phyloP scores from a whole-genome alignment of 2,329 filamentous ascomycete genomes.

The Exophiala sp. region DNA sequence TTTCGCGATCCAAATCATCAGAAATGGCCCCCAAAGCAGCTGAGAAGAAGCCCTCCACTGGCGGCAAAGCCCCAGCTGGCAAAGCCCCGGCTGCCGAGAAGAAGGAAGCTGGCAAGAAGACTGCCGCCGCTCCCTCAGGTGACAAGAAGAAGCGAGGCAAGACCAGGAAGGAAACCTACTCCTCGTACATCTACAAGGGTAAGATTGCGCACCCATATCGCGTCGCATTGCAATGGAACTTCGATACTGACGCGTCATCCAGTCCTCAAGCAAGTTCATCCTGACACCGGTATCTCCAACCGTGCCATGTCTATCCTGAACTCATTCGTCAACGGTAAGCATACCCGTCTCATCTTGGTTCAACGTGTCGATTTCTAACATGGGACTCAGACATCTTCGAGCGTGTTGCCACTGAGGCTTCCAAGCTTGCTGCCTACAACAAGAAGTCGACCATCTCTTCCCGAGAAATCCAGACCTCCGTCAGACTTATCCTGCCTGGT shows the following conservation, averaged over 20 bases:
- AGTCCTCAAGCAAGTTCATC: conserved; percentile 99
- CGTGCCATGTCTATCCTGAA: conserved; percentile 99
- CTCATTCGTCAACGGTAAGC: conserved; percentile 96
- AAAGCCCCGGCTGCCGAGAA: conserved; percentile 83
- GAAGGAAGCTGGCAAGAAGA: conserved; percentile 99
- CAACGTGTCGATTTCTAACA: conserved; percentile 10
- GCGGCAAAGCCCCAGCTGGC: conserved; percentile 79
- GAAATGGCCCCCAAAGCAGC: conserved; percentile 98
- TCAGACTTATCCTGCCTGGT: conserved; percentile 94
- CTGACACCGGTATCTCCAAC: conserved; percentile 99
- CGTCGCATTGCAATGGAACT: conserved; percentile 12
- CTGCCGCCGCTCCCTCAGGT: conserved; percentile 70
- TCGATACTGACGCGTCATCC: conserved; percentile 36
- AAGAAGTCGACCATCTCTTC: conserved; percentile 99
- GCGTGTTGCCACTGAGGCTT: conserved; percentile 96
- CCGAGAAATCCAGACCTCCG: conserved; percentile 98
- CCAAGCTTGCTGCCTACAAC: conserved; percentile 99
- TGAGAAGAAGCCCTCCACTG: conserved; percentile 92
- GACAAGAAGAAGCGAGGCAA: conserved; percentile 99
- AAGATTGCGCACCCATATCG: conserved; percentile 36
- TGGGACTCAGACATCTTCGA: conserved; percentile 82
- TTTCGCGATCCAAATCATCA: conserved; percentile 35
- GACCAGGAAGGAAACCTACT: conserved; percentile 99
- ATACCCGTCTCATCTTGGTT: conserved; percentile 9
- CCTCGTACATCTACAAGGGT: conserved; percentile 99